A percentile compares a stretch with the other conserved stretches of the same genome.
These are phyloP conservation scores for Afroboletus lepidellus DNA, from an alignment of 1,284 basidiomycete species.

Conservation along the genomic window DNA sequence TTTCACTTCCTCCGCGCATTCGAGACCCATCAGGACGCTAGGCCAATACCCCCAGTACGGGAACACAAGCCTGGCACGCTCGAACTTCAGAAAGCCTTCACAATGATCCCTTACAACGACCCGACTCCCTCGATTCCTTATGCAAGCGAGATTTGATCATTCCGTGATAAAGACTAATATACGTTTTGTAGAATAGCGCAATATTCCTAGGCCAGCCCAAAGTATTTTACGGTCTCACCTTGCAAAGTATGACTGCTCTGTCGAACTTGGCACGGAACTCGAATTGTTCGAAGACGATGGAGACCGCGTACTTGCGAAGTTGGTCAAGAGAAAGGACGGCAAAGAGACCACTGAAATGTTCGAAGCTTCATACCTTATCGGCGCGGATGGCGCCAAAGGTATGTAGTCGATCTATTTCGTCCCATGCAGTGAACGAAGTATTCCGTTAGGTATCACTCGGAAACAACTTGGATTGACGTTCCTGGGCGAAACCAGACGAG, in stretches of 20 bases:
- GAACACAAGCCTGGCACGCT: constrained; percentile 23
- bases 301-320: constrained; percentile 24
- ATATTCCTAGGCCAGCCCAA: constrained; percentile 37
- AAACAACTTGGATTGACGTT: neutral
- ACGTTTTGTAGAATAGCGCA: constrained; percentile 9
- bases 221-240: constrained; percentile 33
- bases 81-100: constrained; percentile 15
- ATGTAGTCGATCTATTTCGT: neutral
- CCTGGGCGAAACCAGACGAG: neutral
- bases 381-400: constrained; percentile 40
- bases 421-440: neutral
- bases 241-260: constrained; percentile 22
- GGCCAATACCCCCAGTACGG: neutral
- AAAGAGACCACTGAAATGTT: constrained; percentile 19
- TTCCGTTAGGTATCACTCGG: constrained; percentile 1
- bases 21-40: constrained; percentile 16
- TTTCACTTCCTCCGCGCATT: constrained; percentile 29
- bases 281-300: constrained; percentile 32
- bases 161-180: neutral
- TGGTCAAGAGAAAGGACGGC: constrained; percentile 20
- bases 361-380: constrained; percentile 35
- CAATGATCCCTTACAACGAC: constrained; percentile 7
- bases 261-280: constrained; percentile 36
- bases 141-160: neutral
- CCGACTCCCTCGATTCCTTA: constrained; percentile 31